Percentiles rank a stretch among this genome's conserved stretches.
Conservation (phyloP, 139 green algal species). For the Chlamydomonas applanata region DNA sequence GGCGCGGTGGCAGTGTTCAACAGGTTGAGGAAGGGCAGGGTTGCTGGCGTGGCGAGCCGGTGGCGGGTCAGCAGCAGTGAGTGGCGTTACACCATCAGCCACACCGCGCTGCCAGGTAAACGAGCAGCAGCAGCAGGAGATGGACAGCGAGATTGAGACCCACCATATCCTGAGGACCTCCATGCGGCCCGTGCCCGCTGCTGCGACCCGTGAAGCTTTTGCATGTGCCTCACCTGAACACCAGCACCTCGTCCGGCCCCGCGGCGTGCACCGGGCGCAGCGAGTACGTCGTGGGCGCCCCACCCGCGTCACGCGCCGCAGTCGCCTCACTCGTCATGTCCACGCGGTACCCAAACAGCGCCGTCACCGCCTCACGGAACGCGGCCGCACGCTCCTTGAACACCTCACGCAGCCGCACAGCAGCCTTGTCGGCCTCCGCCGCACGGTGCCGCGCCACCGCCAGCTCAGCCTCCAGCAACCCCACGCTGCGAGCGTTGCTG, state of each 20-base stretch:
- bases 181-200: too few species aligned
- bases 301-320: slow-evolving; percentile 26
- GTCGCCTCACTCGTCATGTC: slow-evolving; percentile 67
- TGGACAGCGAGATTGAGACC: too few species aligned
- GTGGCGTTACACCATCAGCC: too few species aligned
- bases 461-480: slow-evolving; percentile 37
- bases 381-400: slow-evolving; percentile 65
- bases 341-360: slow-evolving; percentile 79
- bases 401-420: slow-evolving; percentile 62
- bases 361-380: slow-evolving; percentile 70
- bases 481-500: neutral
- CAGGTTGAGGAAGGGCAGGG: too few species aligned
- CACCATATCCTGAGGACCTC: too few species aligned
- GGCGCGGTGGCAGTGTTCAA: too few species aligned
- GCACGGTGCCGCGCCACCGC: slow-evolving; percentile 39
- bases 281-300: slow-evolving; percentile 56
- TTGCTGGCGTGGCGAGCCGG: too few species aligned
- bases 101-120: too few species aligned
- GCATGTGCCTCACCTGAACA: slow-evolving; percentile 37
- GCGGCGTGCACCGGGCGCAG: slow-evolving; percentile 56
- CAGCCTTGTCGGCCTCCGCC: slow-evolving; percentile 39
- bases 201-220: too few species aligned
- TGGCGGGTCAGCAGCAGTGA: too few species aligned
- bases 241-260: slow-evolving; percentile 40
- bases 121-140: too few species aligned